Evolutionary conservation across 768 basidiomycete species (phyloP), one percentile per base, ranked within the genome.

Genomic region (Artomyces pyxidatus): DNA sequence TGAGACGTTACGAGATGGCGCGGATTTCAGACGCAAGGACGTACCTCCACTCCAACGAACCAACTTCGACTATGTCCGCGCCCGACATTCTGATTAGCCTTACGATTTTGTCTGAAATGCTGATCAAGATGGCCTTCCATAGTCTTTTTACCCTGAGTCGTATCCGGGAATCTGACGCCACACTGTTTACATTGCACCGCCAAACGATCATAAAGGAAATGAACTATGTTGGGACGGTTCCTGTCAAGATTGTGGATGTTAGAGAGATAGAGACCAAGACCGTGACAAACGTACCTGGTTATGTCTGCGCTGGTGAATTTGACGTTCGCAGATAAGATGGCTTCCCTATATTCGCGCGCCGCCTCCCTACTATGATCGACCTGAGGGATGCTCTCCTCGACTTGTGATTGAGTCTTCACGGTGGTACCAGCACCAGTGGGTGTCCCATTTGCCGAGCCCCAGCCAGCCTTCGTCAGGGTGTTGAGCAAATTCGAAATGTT

Each of bases 31-130:
- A 44, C 43, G 25, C 3, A 45, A 42, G 6, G 32, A 68, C 85
- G 48, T 66, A 94, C 92, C 69, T 94, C 88, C 51, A 81, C 70
- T 53, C 77, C 72, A 45, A 88, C 74, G 50, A 93, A 89, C 94
- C 94, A 97, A 58, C 86, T 85, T 22, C 95, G 77, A 58, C 85
- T 88, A 57, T 92, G 84, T 30, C 91, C 92, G 51, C 95, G 77
- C 0, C 88, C 91, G 16, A 78, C 67, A 37, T 81, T 83, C 63
- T 86, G 84, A 59, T 73, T 81, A 23, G 83, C 81, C 64, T 87
- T 88, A 51, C 85, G 78, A 61, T 97, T 98, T 63, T 95, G 86
- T 63, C 83, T 76, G 69, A 96, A 97, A 65, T 99, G 95, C 85
- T 89, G 87, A 64, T 99, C 95, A 59, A 98, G 75, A 62, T 99